Evolutionary conservation across 257 asterid genomes (phyloP), one percentile per base, ranked within the genome.

Genomic region (Coffea eugenioides): DNA sequence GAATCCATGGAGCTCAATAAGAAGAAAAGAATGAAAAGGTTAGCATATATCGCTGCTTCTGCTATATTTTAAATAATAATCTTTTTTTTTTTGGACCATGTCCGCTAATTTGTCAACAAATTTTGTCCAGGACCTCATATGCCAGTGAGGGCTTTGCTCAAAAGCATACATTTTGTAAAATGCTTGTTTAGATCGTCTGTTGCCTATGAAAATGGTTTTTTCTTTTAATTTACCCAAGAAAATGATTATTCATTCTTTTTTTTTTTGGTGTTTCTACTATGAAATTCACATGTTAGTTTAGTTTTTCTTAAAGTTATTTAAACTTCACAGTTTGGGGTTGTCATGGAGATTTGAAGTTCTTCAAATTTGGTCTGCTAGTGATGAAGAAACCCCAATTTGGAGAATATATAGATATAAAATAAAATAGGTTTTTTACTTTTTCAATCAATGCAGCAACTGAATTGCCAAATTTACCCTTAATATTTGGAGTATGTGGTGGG

Each of bases 61-160:
- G 69, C 15, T 10, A 39, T 64, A 15, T 64, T 64, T 10, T 39
- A 64, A n/a, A 25, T 18, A 10, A 25, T 65, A 27, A 31, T 65
- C 39, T 27, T 65, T 8, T 43, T 65, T 5, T 8, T 65, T 25
- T 65, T 91, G 95, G 64, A 76, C 80, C 8, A 79, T 90, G 82
- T 73, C 46, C 0, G 21, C 88, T 21, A 84, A 84, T 65, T 77
- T 89, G 77, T n/a, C 87, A 0, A 80, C 83, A 0, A 84, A 81
- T 82, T 27, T 49, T 31, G 87, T 88, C 23, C 85, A 77, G 73
- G 84, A 83, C 27, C 61, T 89, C 77, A 82, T 69, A 51, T 91
- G 95, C 86, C 23, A 84, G 46, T 87, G 86, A 84, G 20, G 69
- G 41, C 69, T 2, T 27, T 41, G 27, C 12, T 8, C 56, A 49